A percentile compares a stretch with the other conserved stretches of the same genome.
phyloP scores from a whole-genome alignment of 768 basidiomycete genomes.

The Xerocomellus intermedius region DNA sequence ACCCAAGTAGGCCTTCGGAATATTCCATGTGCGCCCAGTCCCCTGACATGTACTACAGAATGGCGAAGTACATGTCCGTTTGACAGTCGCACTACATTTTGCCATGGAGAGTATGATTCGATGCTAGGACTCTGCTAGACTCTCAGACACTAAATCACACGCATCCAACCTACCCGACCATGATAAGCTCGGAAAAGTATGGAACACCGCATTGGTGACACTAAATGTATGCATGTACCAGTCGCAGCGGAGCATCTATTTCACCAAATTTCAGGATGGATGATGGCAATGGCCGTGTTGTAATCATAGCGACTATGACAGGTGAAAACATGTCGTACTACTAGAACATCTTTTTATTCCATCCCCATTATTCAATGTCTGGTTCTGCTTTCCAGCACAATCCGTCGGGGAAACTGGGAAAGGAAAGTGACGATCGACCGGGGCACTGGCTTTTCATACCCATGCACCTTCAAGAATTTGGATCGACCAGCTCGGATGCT shows the following conservation, averaged over 20 bases:
- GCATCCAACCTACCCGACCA: background rate
- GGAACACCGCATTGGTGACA: background rate
- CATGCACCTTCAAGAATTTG: no score
- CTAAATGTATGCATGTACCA: background rate
- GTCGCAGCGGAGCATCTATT: background rate
- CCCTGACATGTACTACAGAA: slow-evolving; percentile 39
- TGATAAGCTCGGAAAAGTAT: background rate
- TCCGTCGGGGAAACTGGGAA: no score
- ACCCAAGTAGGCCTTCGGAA: slow-evolving; percentile 42
- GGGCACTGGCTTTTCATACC: no score
- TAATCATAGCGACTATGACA: no score
- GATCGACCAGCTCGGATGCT: no score
- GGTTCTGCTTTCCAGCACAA: no score
- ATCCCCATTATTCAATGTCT: no score
- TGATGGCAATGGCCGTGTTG: no score
- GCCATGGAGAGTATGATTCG: background rate
- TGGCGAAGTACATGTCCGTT: slow-evolving; percentile 83
- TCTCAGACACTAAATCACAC: background rate
- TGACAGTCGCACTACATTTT: slow-evolving; percentile 30
- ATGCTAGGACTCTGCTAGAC: background rate
- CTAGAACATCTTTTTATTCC: no score
- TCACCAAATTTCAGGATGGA: no score
- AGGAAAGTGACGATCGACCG: no score
- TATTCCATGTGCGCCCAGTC: background rate
- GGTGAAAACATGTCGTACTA: no score